Base-by-base conservation (phyloP, 2,329 filamentous ascomycete species). In the Orbilia ellipsospora region DNA sequence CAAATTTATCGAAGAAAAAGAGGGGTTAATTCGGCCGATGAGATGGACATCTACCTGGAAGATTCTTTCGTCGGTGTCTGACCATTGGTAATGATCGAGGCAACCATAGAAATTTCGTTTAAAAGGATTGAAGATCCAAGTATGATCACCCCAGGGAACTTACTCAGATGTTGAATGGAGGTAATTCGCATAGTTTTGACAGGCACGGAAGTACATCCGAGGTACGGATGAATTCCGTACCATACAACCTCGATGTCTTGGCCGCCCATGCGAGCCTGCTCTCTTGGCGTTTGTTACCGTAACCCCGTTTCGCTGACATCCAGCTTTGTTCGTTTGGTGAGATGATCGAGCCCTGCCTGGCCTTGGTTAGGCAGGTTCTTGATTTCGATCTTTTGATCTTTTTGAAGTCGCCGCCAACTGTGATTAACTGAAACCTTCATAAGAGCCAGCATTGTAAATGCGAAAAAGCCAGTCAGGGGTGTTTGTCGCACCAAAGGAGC, bases 141-240 rank as follows among this genome's bases (percentile, higher is more conserved):
- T 20, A 36, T 55, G 55, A 61, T 61, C 48, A 54, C 69, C 40
- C 31, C 10, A 31, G 55, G 55, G 67, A 31, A 60, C 31, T 57
- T 59, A 45, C 5, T 23, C 15, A 20, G 45, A 45, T 26, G 40
- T 62, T 54, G 18, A 51, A 56, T 31, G 13, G 45, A 70, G 51
- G 67, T 72, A 60, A 15, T 52, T 51, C 60, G 31, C 60, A 63
- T 60, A 72, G 60, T 28, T 65, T 51, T 72, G 44, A 60, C 60
- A 59, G 52, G 59, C 26, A 60, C 67, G 67, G 67, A 72, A 72
- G 60, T 65, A 72, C 67, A 59, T 72, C 67, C 67, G 67, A 72
- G 67, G 67, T 72, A 72, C 67, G 67, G 67, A 72, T 72, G 60
- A 72, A 64, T 60, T 60, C 67, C 67, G 67, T 72, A 65, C 60